Base-by-base conservation (phyloP, 768 basidiomycete species). In the Inosperma sp. region DNA sequence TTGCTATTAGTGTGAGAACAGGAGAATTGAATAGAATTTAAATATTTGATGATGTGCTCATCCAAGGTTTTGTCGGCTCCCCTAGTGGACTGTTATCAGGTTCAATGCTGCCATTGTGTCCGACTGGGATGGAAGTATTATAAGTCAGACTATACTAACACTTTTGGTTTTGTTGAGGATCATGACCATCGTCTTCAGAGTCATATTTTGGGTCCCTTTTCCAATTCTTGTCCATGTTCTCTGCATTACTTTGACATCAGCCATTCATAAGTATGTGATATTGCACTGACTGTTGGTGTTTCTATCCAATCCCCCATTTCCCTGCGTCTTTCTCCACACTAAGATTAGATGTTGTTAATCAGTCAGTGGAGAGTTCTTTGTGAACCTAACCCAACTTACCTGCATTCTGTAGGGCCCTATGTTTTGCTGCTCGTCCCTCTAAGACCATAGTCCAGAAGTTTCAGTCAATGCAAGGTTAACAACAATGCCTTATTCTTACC, bases 341-440 rank as follows among this genome's bases (percentile, higher is more conserved):
- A 7, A 16, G 19, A 36, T 36, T 36, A 16, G 7, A n/a, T 17
- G 37, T 39, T 14, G 19, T 39, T 39, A 39, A 39, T 14, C 19
- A 23, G 37, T 39, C 37, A 39, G 37, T 39, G 23, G 37, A 21
- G 19, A 21, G 19, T 22, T 21, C 23, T 39, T 17, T 22, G 19
- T 39, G 23, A 39, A 25, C 22, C 26, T 41, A 4, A 25, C n/a
- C n/a, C n/a, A 43, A 27, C 40, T 42, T 42, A 42, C 40, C 40
- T 23, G 40, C 40, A 42, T 42, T 42, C 22, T 42, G 40, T 7
- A 42, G 16, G 22, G 40, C 40, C 27, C 22, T n/a, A 42, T 42
- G 30, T n/a, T 31, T 31, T 31, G 30, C 30, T n/a, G 30, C 30
- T 31, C 30, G 30, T 31, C 30, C 30, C 30, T n/a, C 30, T 31